A percentile compares a stretch with the other conserved stretches of the same genome.
phyloP scores from a whole-genome alignment of 2,329 filamentous ascomycete species.

The Madurella mycetomatis region DNA sequence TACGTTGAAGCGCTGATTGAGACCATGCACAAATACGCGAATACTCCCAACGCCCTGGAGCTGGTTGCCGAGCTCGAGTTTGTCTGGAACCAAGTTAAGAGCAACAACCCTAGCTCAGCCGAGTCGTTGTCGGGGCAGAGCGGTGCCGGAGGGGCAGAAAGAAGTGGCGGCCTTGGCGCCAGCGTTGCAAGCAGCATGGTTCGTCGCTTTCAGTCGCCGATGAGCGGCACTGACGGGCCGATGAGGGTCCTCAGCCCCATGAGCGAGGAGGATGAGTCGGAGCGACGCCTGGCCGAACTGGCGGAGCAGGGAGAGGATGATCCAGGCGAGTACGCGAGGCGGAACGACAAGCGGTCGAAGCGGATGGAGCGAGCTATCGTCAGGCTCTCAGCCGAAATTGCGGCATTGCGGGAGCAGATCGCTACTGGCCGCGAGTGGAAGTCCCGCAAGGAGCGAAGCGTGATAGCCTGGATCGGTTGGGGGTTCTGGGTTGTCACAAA shows the following conservation, averaged over 20 bases:
- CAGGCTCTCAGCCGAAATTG: slow-evolving; percentile 86
- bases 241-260: slow-evolving; percentile 78
- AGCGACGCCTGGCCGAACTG: slow-evolving; percentile 42
- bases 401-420: slow-evolving; percentile 87
- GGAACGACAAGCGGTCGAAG: slow-evolving; percentile 64
- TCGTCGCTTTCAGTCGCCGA: slow-evolving; percentile 44
- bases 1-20: slow-evolving; percentile 94
- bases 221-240: slow-evolving; percentile 48
- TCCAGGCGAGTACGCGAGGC: slow-evolving; percentile 37
- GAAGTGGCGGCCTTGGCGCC: slow-evolving; percentile 27
- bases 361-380: slow-evolving; percentile 82
- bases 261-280: slow-evolving; percentile 73
- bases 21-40: slow-evolving; percentile 95
- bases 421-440: slow-evolving; percentile 69
- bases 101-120: slow-evolving; percentile 59
- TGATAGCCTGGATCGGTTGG: slow-evolving; percentile 68
- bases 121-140: slow-evolving; percentile 44
- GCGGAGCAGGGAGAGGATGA: slow-evolving; percentile 41
- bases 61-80: slow-evolving; percentile 95
- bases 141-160: slow-evolving; percentile 18
- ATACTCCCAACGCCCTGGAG: slow-evolving; percentile 79
- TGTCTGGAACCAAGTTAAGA: slow-evolving; percentile 97
- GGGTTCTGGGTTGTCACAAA: slow-evolving; percentile 64
- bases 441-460: slow-evolving; percentile 58
- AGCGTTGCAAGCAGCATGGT: slow-evolving; percentile 32